Evolutionary conservation across 2,329 filamentous ascomycete species (phyloP).

Genomic region (Tolypocladium album): DNA sequence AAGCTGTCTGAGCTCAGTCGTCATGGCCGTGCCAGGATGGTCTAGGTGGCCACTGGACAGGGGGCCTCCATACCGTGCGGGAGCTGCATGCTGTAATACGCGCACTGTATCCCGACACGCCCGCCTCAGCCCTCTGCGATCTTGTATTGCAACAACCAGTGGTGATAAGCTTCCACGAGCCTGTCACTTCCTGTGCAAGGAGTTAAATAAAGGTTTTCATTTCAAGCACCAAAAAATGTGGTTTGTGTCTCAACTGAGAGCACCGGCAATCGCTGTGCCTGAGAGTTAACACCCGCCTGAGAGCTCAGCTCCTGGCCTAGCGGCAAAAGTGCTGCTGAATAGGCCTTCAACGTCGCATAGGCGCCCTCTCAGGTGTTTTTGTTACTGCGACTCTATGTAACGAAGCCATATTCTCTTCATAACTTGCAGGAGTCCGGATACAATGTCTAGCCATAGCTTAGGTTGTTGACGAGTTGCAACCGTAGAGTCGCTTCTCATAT

Average conservation of each 20-base stretch:
- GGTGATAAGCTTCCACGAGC: too few relatives aligned
- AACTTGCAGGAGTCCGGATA: not conserved
- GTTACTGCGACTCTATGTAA: not conserved
- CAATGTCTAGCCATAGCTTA: not conserved
- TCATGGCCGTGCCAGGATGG: not conserved
- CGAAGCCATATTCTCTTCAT: not conserved
- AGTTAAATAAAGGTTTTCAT: too few relatives aligned
- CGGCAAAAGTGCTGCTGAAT: too few relatives aligned
- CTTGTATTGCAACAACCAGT: too few relatives aligned
- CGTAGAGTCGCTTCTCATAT: not conserved
- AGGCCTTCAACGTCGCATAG: not conserved
- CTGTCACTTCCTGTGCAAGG: too few relatives aligned
- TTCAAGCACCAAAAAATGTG: too few relatives aligned
- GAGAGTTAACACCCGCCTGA: too few relatives aligned
- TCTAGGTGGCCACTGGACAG: not conserved
- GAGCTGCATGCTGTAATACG: accelerated
- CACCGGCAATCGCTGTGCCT: too few relatives aligned
- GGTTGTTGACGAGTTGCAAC: not conserved
- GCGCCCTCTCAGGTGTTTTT: not conserved
- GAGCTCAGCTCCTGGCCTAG: too few relatives aligned
- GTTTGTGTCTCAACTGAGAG: too few relatives aligned
- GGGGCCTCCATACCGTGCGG: not conserved
- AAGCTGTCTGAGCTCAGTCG: slow-evolving; percentile 1
- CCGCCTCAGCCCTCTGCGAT: not conserved
- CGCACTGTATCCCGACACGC: not conserved